Base-by-base conservation (phyloP, 1,139 yeast species). In the Geotrichum restrictum region DNA sequence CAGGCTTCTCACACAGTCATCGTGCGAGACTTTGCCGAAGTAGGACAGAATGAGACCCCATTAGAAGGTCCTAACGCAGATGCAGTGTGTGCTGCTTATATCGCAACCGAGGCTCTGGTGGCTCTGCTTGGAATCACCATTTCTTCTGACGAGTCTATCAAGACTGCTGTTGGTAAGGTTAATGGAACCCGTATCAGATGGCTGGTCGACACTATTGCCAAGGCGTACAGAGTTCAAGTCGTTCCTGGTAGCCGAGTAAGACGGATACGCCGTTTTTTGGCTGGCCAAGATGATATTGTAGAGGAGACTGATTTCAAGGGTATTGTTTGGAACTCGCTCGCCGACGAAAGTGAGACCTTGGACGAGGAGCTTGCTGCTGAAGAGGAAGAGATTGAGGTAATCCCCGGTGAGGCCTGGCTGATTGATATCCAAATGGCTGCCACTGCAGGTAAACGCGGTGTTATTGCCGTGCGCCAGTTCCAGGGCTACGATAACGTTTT, bases 231-330 rank as follows among this genome's bases (percentile, higher is more conserved):
- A 68, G 88, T 96, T 74, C 76, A 77, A 52, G 88, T 93, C 56
- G 87, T 86, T 40, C 98, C 98, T 42, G 96, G 96, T 0, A 86
- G 96, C 40, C 84, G 88, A 67, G 86, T 93, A 41, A 83, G 98
- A 73, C 80, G 96, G 69, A 78, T 91, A 56, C 81, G 96, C 74
- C 81, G 98, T 66, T 93, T 91, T 65, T 80, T 93, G 66, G 95
- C 96, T 32, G 98, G 98, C 51, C 98, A 93, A 74, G 85, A 91
- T 56, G 95, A 88, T 64, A 77, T 88, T 55, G 95, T 91, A 59
- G 93, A 91, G 45, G 98, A 93, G 72, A 80, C 84, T 65, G 97
- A 89, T 62, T 85, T 84, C 70, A 88, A 89, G 71, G 97, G 96
- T 64, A 94, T 89, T 49, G 87, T 79, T 34, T 93, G 98, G 98